These are phyloP conservation scores for Yamadazyma epiphylla DNA, from an alignment of 1,139 yeast species.

Conservation along the genomic window DNA sequence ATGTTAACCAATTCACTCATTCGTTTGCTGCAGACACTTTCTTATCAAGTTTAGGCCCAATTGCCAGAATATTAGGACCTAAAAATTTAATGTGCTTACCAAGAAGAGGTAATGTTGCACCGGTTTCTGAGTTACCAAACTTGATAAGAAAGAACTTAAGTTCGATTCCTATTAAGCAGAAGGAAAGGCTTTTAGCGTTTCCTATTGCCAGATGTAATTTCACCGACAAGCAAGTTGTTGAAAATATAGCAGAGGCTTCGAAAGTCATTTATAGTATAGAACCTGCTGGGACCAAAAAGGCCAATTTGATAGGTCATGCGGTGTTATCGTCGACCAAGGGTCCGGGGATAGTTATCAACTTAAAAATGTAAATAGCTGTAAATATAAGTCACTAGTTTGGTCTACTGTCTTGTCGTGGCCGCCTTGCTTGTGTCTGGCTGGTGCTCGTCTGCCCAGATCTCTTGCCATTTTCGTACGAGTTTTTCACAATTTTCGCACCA, in stretches of 20 bases:
- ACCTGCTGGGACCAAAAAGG: constrained; percentile 57
- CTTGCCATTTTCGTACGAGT: no score
- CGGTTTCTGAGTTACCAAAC: constrained; percentile 44
- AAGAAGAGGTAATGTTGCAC: constrained; percentile 83
- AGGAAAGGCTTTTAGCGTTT: constrained; percentile 54
- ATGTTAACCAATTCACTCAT: constrained; percentile 62
- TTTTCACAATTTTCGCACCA: no score
- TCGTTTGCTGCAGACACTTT: constrained; percentile 87
- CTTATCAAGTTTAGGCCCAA: constrained; percentile 51
- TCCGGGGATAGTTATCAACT: constrained; percentile 73
- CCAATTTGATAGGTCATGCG: constrained; percentile 69
- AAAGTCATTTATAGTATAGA: constrained; percentile 61
- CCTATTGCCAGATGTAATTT: constrained; percentile 80
- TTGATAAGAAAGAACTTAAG: constrained; percentile 60
- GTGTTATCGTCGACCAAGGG: constrained; percentile 70
- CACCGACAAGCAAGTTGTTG: constrained; percentile 70
- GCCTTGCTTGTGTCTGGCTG: no score
- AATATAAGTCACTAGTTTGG: no score
- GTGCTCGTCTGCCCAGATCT: no score
- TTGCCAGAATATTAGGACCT: constrained; percentile 84
- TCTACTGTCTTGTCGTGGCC: no score
- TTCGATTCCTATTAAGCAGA: constrained; percentile 70
- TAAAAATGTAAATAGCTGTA: constrained; percentile 15
- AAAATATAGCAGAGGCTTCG: constrained; percentile 69
- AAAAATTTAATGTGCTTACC: constrained; percentile 84